Evolutionary conservation across 208 protist genomes (phyloP).

Genomic region (Acanthamoeba sp.): DNA sequence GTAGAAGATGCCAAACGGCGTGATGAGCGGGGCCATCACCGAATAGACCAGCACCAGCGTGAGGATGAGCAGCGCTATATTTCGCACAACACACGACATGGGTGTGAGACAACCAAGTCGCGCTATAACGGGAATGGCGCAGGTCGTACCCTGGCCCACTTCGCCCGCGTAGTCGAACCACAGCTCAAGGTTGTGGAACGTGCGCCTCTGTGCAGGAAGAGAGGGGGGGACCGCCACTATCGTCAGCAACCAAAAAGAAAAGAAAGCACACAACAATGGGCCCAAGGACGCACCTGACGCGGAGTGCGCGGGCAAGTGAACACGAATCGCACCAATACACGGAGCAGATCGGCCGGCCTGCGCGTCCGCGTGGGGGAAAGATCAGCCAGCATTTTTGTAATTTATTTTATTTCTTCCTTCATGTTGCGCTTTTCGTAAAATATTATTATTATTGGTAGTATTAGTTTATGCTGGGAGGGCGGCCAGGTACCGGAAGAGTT

Average conservation of each 20-base stretch:
- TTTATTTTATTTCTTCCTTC: too few species aligned
- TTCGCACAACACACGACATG: background rate
- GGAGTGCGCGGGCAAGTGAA: slow-evolving; percentile 19
- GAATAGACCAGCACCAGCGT: slow-evolving; percentile 63
- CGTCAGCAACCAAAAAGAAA: background rate
- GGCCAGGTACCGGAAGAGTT: slow-evolving; percentile 41
- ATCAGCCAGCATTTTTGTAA: too few species aligned
- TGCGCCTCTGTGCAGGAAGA: background rate
- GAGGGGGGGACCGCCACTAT: too few species aligned
- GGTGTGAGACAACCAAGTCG: background rate
- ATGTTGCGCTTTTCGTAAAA: too few species aligned
- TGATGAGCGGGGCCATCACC: slow-evolving; percentile 59
- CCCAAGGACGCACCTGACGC: background rate
- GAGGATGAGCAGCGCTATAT: background rate
- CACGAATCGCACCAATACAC: background rate
- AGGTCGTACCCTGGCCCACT: background rate
- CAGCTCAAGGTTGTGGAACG: background rate
- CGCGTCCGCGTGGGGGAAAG: too few species aligned
- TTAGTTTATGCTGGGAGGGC: too few species aligned
- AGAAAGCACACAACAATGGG: too few species aligned
- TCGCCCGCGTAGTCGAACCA: slow-evolving; percentile 67
- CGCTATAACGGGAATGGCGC: background rate
- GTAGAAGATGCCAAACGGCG: slow-evolving; percentile 45
- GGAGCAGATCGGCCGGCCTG: background rate
- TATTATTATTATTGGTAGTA: too few species aligned